Conservation (phyloP, 1,284 basidiomycete species). For the Puccinia polysora region DNA sequence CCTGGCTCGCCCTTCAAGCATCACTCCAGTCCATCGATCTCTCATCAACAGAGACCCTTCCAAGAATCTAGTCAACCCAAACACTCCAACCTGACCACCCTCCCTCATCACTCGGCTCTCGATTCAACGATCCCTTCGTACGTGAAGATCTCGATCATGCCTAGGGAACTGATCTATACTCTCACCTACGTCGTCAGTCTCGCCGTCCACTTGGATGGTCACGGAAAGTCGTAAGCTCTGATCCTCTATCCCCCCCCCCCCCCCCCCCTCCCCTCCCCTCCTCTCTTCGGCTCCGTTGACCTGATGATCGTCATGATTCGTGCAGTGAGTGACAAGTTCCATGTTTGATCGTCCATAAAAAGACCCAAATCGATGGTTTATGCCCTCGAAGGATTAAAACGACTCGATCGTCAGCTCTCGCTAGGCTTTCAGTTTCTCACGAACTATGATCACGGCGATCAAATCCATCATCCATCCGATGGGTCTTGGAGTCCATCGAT, state of each 20-base stretch:
- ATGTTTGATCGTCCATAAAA: no score
- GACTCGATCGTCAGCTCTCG: constrained; percentile 9
- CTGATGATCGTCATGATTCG: background rate
- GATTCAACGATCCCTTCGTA: background rate
- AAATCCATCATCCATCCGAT: background rate
- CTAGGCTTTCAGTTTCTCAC: background rate
- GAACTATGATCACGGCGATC: background rate
- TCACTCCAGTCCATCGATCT: background rate
- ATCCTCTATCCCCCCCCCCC: no score
- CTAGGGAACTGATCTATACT: constrained; percentile 1
- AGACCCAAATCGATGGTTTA: constrained; percentile 25
- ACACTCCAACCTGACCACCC: background rate
- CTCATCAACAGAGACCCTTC: background rate
- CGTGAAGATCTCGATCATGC: background rate
- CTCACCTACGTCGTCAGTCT: constrained; percentile 17
- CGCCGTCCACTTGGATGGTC: constrained; percentile 29
- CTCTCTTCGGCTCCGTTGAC: background rate
- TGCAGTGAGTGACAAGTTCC: background rate
- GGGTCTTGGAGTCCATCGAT: background rate
- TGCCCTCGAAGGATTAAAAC: constrained; percentile 1
- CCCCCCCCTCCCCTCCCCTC: no score
- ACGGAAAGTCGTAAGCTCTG: constrained; percentile 37
- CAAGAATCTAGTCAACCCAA: background rate
- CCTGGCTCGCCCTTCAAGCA: background rate
- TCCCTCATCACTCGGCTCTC: no score